These are phyloP conservation scores for Tulasnella sp. DNA, from an alignment of 768 basidiomycete genomes.

Conservation along the genomic window DNA sequence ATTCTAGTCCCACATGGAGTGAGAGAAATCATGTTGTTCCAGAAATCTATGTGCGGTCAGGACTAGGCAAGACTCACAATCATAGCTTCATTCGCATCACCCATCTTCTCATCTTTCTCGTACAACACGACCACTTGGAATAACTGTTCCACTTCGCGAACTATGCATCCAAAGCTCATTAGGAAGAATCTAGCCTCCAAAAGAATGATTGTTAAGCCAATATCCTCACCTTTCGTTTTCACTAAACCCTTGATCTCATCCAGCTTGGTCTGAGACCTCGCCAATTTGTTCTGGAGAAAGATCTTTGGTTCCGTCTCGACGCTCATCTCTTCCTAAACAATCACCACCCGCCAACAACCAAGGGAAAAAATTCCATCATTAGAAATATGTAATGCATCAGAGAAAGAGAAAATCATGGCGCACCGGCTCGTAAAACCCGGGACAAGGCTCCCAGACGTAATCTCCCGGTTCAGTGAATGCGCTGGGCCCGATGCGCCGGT, in stretches of 20 bases:
- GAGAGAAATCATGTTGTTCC: background rate
- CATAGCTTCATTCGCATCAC: conserved; percentile 46
- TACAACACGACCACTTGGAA: conserved; percentile 39
- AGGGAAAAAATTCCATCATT: background rate
- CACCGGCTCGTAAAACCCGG: conserved; percentile 67
- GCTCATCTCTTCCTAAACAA: conserved; percentile 44
- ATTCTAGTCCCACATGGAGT: conserved; percentile 33
- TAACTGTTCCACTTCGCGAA: conserved; percentile 45
- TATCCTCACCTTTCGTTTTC: conserved; percentile 47
- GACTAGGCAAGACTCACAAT: conserved; percentile 35
- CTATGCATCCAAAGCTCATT: conserved; percentile 30
- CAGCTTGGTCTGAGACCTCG: conserved; percentile 49
- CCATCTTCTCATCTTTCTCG: conserved; percentile 39
- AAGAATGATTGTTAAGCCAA: background rate
- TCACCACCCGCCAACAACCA: background rate
- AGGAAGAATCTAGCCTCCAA: background rate
- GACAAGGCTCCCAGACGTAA: conserved; percentile 67
- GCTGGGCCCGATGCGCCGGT: conserved; percentile 34
- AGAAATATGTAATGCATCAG: background rate
- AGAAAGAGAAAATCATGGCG: conserved; percentile 21
- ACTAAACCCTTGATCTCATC: conserved; percentile 49
- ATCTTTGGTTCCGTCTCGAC: conserved; percentile 63
- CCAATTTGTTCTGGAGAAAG: conserved; percentile 69
- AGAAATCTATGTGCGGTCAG: conserved; percentile 9
- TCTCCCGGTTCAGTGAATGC: conserved; percentile 54